Base-by-base conservation (phyloP, 2,329 filamentous ascomycete species). In the Xylogone sp. region DNA sequence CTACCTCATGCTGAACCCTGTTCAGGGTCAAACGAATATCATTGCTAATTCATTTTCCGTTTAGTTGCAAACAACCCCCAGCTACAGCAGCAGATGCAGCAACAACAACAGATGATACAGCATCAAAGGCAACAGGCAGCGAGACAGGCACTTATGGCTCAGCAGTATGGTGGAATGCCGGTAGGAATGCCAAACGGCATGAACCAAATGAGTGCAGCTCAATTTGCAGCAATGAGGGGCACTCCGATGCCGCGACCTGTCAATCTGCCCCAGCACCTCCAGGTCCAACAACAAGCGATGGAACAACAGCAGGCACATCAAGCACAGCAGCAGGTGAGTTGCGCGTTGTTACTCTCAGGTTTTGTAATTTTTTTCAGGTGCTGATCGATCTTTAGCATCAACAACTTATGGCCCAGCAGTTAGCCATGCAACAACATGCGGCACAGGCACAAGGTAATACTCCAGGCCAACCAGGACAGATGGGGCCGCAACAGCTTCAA, bases 31-130 rank as follows among this genome's bases (percentile, higher is more conserved):
- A n/a, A 21, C 46, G 34, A 44, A 46, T 42, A 27, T 43, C 21
- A 49, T 44, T 8, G 54, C 58, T 60, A 49, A 60, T 53, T 45
- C 31, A n/a, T n/a, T 43, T 29, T 52, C 46, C 48, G 52, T 57
- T 13, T 50, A 60, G 55, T 61, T 47, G 54, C 62, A 61, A 67
- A 65, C 57, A 69, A 70, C 44, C 67, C 69, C 34, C 61, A 65
- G 46, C 50, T 66, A 45, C 61, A 63, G 34, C 65, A 72, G 60
- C 70, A 72, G 59, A 76, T 82, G 58, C 71, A 81, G 54, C 75
- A 75, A 47, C 80, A 84, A 56, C 79, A 83, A 55, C 76, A 82
- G 51, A 67, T 71, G 43, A 63, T 82, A 42, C 80, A 84, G 43
- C 78, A 82, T 55, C 78, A 81, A 39, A 53, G 58, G 34, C 60